Base-by-base conservation (phyloP, 176 grass and related monocot species). In the Ampelocalamus luodianensis region DNA sequence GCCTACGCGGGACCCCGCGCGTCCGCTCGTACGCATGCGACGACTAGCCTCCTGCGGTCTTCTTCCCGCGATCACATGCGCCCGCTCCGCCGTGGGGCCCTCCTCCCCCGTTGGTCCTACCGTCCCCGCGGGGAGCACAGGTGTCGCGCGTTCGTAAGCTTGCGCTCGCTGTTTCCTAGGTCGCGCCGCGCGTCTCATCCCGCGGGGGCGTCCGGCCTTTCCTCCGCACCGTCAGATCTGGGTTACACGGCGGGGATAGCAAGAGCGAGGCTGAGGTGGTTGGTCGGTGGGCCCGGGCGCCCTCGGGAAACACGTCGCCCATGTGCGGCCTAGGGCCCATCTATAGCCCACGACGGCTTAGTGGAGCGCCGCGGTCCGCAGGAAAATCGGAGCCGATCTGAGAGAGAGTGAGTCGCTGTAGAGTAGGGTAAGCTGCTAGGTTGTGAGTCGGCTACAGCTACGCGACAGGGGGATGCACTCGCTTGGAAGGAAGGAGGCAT, bases 221-320 rank as follows among this genome's bases (percentile, higher is more conserved):
- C 23, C n/a, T 63, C 24, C 2, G 0, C 0, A 3, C 32, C 78
- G 34, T 83, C 58, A 17, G 86, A 92, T 92, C 72, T 42, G 29
- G 5, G 3, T n/a, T 15, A 1, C 20, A 44, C 80, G 46, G 84
- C 5, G 24, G 17, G 15, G 73, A 86, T 77, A 39, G 54, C 61
- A 29, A n/a, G 68, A 46, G 8, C 8, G 5, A 23, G 32, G 73
- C 9, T 4, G 5, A 0, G 71, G 90, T 88, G n/a, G 90, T 81
- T 88, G 56, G 71, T 64, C 24, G 29, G 27, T 82, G 82, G 90
- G 82, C 58, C 82, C 55, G 1, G 26, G 2, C 3, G 59, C 12
- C 66, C 67, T 85, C 56, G 86, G 78, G 60, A 8, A 74, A 77
- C 82, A 88, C 65, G 82, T 82, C 82, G 65, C 4, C 90, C 90